phyloP scores from a whole-genome alignment of 2,329 filamentous ascomycete genomes.

The Colletotrichum spaethianum region DNA sequence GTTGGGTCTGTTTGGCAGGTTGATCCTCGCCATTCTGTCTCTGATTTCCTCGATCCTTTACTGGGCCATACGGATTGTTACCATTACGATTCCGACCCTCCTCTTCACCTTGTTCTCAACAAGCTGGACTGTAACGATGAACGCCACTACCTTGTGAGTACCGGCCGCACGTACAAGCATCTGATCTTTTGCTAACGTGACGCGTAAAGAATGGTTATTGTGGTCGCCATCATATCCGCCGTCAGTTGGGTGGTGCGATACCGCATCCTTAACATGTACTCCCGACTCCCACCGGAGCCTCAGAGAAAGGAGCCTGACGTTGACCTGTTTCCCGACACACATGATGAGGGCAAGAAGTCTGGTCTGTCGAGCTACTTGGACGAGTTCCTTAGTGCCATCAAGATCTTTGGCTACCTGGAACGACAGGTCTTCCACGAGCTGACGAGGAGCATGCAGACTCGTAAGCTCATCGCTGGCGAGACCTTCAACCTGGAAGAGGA shows the following conservation, averaged over 20 bases:
- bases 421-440: constrained; percentile 97
- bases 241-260: constrained; percentile 96
- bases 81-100: constrained; percentile 90
- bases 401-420: constrained; percentile 98
- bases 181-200: constrained; percentile 41
- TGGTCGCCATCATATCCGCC: constrained; percentile 83
- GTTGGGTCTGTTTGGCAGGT: constrained; percentile 69
- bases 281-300: constrained; percentile 91
- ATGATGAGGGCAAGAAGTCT: constrained; percentile 90
- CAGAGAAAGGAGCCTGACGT: constrained; percentile 96
- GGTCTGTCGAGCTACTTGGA: constrained; percentile 97
- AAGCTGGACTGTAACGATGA: constrained; percentile 97
- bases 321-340: constrained; percentile 93
- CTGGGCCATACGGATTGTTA: constrained; percentile 87
- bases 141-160: constrained; percentile 91
- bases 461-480: constrained; percentile 95
- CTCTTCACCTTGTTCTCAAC: constrained; percentile 92
- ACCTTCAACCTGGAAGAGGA: constrained; percentile 96
- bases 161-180: background rate
- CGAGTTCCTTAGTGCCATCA: constrained; percentile 98
- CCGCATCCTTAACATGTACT: constrained; percentile 97
- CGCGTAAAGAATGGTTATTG: constrained; percentile 76
- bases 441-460: constrained; percentile 97
- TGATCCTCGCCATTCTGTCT: constrained; percentile 69
- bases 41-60: constrained; percentile 74